These are phyloP conservation scores for Beauveria pseudobassiana DNA, from an alignment of 2,329 filamentous ascomycete genomes.

Conservation along the genomic window DNA sequence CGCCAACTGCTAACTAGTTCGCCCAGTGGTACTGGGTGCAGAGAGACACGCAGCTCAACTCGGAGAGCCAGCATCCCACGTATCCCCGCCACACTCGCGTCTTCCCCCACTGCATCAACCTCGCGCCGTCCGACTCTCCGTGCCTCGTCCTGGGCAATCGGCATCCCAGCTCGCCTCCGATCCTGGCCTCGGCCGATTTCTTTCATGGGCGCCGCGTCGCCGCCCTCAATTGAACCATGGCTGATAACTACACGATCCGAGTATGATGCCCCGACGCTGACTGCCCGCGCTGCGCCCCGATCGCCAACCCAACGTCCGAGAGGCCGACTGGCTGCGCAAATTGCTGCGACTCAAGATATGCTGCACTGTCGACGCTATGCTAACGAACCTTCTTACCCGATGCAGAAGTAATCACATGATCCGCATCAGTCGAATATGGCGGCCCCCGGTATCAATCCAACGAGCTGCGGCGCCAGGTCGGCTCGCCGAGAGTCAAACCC, in stretches of 20 bases:
- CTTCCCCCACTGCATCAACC: constrained; percentile 12
- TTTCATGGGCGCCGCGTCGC: constrained; percentile 37
- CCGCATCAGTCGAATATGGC: constrained; percentile 32
- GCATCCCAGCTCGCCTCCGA: constrained; percentile 52
- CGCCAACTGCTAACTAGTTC: no score
- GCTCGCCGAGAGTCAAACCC: constrained; percentile 49
- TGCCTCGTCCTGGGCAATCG: background rate
- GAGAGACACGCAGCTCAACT: constrained; percentile 2
- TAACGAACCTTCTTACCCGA: background rate
- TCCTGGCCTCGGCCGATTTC: constrained; percentile 11
- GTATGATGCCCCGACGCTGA: constrained; percentile 27
- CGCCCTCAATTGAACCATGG: constrained; percentile 40
- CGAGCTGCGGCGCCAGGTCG: constrained; percentile 45
- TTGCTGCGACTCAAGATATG: background rate
- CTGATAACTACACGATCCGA: constrained; percentile 36
- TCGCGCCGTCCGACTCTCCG: constrained; percentile 4
- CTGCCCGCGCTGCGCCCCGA: constrained; percentile 3
- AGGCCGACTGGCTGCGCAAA: background rate
- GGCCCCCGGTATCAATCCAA: constrained; percentile 36
- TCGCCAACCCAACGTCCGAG: background rate
- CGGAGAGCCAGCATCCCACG: background rate
- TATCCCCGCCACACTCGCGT: constrained; percentile 11
- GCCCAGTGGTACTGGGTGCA: background rate
- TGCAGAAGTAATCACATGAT: constrained; percentile 1
- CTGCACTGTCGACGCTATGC: background rate